phyloP scores from a whole-genome alignment of 768 basidiomycete genomes.

The Rhizopogon rudus region DNA sequence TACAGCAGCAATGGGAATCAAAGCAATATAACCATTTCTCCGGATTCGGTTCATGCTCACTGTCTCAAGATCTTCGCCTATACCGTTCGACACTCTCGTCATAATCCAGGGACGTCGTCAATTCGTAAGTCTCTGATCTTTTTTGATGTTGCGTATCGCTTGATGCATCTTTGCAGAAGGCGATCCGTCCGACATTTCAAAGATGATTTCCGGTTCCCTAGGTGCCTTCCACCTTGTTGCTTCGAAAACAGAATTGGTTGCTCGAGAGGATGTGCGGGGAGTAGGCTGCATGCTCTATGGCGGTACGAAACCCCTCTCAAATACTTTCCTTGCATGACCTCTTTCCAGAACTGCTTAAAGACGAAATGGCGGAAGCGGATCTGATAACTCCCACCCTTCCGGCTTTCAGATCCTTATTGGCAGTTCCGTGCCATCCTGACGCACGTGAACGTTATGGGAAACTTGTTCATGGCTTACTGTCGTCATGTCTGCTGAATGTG shows the following conservation, averaged over 20 bases:
- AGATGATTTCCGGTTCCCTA: constrained; percentile 62
- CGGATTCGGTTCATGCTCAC: constrained; percentile 43
- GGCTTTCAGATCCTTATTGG: constrained; percentile 70
- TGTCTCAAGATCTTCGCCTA: constrained; percentile 83
- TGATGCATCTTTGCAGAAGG: constrained; percentile 35
- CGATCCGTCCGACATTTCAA: constrained; percentile 49
- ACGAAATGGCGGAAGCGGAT: constrained; percentile 78
- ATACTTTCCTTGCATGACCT: constrained; percentile 6
- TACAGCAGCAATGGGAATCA: constrained; percentile 15
- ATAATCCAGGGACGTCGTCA: constrained; percentile 44
- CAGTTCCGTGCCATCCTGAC: constrained; percentile 37
- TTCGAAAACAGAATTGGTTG: constrained; percentile 44
- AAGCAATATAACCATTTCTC: constrained; percentile 33
- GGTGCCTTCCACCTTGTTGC: constrained; percentile 57
- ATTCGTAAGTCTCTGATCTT: constrained; percentile 37
- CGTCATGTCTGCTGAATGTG: constrained; percentile 77
- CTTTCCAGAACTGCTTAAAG: constrained; percentile 69
- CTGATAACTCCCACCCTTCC: constrained; percentile 78
- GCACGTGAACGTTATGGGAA: constrained; percentile 50
- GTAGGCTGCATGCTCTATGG: constrained; percentile 77
- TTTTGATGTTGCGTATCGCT: constrained; percentile 4
- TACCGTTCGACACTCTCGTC: constrained; percentile 67
- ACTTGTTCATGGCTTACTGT: constrained; percentile 77
- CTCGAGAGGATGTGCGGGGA: constrained; percentile 72
- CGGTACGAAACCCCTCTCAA: constrained; percentile 36